Conservation (phyloP, 2,329 filamentous ascomycete genomes). For the Acrodontium crateriforme region DNA sequence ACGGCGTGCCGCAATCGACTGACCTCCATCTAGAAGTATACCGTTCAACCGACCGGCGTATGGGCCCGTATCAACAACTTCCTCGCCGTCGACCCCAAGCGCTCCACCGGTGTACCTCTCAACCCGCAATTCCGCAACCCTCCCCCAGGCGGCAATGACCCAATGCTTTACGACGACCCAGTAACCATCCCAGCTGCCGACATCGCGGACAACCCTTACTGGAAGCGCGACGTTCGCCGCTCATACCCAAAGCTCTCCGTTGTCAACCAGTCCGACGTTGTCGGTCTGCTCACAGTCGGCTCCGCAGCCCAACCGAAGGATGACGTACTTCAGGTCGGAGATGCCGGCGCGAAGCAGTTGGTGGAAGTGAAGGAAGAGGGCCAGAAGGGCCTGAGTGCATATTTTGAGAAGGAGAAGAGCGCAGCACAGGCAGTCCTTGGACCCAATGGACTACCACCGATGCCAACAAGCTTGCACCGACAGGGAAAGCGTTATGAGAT, state of each 20-base stretch:
- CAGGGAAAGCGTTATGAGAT: constrained; percentile 58
- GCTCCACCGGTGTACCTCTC: constrained; percentile 81
- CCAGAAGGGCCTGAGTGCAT: constrained; percentile 55
- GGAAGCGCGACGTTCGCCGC: constrained; percentile 82
- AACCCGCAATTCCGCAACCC: constrained; percentile 90
- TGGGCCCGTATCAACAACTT: constrained; percentile 72
- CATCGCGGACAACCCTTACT: constrained; percentile 86
- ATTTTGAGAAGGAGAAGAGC: constrained; percentile 52
- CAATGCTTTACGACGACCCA: constrained; percentile 62
- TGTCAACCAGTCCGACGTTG: constrained; percentile 71
- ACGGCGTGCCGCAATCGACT: neutral
- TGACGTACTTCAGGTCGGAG: constrained; percentile 59
- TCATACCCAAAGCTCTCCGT: constrained; percentile 69
- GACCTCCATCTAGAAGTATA: constrained; percentile 66
- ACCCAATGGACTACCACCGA: constrained; percentile 69
- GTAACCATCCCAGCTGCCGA: constrained; percentile 74
- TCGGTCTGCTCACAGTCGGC: constrained; percentile 71
- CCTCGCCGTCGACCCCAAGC: constrained; percentile 70
- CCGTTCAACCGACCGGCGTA: constrained; percentile 74
- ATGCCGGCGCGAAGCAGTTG: constrained; percentile 59
- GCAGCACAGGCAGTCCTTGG: constrained; percentile 49
- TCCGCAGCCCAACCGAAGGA: constrained; percentile 69
- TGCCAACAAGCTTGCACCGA: constrained; percentile 57
- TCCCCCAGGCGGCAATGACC: constrained; percentile 58
- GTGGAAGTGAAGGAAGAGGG: constrained; percentile 65